Conservation (phyloP, 352 stramenopile species). For the Pythium pyrilobum region DNA sequence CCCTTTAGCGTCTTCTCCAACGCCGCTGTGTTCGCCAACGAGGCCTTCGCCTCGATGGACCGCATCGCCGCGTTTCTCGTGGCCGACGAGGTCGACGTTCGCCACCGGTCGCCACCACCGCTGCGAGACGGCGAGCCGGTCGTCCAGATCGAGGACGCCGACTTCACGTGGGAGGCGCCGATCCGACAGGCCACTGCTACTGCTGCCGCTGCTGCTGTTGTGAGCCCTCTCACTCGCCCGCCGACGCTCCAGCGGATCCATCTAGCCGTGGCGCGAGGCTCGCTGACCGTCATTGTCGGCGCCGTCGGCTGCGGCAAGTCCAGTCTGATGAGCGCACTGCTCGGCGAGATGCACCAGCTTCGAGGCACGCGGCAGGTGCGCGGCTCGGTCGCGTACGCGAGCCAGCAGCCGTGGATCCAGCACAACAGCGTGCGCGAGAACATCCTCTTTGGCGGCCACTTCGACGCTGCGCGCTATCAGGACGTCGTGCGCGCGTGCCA, state of each 20-base stretch:
- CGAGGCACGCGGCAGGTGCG: neutral
- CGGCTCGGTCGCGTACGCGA: slow-evolving; percentile 26
- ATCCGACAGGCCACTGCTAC: neutral
- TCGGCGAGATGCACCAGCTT: slow-evolving; percentile 33
- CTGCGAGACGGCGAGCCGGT: slow-evolving; percentile 3
- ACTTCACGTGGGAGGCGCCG: slow-evolving; percentile 24
- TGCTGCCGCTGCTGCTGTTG: neutral
- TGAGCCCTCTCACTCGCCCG: neutral
- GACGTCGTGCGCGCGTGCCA: slow-evolving; percentile 64
- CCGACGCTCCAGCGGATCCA: slow-evolving; percentile 21
- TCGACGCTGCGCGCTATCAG: slow-evolving; percentile 28
- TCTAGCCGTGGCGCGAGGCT: slow-evolving; percentile 43
- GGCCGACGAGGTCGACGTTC: slow-evolving; percentile 26
- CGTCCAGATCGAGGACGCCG: slow-evolving; percentile 26
- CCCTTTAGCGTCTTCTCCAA: slow-evolving; percentile 37
- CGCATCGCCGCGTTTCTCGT: slow-evolving; percentile 28
- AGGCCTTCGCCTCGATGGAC: slow-evolving; percentile 25
- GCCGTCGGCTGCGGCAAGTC: slow-evolving; percentile 56
- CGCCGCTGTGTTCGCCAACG: slow-evolving; percentile 21
- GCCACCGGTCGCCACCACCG: neutral
- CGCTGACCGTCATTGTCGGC: slow-evolving; percentile 49
- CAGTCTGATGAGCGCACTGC: slow-evolving; percentile 37
- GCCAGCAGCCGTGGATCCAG: slow-evolving; percentile 46
- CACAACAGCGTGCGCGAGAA: slow-evolving; percentile 48
- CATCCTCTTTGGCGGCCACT: slow-evolving; percentile 43